A percentile compares a stretch with the other conserved stretches of the same genome.
Conservation (phyloP, 2,329 filamentous ascomycete genomes). For the Colletotrichum sp. region DNA sequence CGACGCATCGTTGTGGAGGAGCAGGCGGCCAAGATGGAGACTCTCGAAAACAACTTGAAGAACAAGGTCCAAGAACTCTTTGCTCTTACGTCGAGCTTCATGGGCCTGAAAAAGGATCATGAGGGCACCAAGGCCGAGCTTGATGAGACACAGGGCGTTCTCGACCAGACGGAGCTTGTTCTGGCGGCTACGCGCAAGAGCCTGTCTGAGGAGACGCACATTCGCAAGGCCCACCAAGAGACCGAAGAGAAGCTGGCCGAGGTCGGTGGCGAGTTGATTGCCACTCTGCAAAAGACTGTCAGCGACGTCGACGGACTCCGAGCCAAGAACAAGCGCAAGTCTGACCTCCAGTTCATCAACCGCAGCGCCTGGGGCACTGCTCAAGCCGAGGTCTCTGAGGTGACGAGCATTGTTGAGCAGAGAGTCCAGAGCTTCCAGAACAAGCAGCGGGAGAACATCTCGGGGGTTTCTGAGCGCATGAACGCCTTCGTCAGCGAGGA, state of each 20-base stretch:
- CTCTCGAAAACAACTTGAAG: slow-evolving; percentile 85
- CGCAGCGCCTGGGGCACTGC: slow-evolving; percentile 79
- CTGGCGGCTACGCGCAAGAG: slow-evolving; percentile 77
- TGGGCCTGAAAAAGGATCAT: slow-evolving; percentile 87
- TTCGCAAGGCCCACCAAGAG: slow-evolving; percentile 83
- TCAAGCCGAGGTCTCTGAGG: slow-evolving; percentile 75
- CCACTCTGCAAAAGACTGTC: slow-evolving; percentile 79
- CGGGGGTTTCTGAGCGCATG: slow-evolving; percentile 73
- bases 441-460: slow-evolving; percentile 75
- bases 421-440: slow-evolving; percentile 75
- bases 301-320: slow-evolving; percentile 81
- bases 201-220: slow-evolving; percentile 77
- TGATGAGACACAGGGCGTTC: slow-evolving; percentile 78
- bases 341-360: slow-evolving; percentile 82
- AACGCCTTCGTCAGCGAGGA: slow-evolving; percentile 78
- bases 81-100: slow-evolving; percentile 83
- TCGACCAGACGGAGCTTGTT: slow-evolving; percentile 88
- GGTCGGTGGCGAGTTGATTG: slow-evolving; percentile 78
- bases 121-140: slow-evolving; percentile 76
- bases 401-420: slow-evolving; percentile 78
- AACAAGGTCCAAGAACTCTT: slow-evolving; percentile 96
- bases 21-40: slow-evolving; percentile 89
- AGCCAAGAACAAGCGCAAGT: slow-evolving; percentile 85
- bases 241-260: slow-evolving; percentile 80
- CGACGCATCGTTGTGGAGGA: slow-evolving; percentile 90